These are phyloP conservation scores for Phialemonium atrogriseum DNA, from an alignment of 2,329 filamentous ascomycete species.

Conservation along the genomic window DNA sequence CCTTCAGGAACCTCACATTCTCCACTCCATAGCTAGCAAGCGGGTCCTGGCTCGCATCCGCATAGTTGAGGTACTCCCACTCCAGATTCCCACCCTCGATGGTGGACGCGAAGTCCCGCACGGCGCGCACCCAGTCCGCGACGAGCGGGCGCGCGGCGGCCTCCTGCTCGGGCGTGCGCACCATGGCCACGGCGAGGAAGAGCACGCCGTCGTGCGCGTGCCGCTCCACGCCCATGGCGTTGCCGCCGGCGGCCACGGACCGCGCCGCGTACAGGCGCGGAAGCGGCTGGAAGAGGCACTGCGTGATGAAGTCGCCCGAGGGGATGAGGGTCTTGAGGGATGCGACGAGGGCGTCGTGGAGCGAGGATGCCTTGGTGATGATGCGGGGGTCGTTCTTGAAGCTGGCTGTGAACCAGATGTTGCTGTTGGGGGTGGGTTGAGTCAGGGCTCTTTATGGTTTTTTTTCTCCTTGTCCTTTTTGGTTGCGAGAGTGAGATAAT, in stretches of 20 bases:
- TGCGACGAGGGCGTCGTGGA: conserved; percentile 19
- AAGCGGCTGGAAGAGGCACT: conserved; percentile 17
- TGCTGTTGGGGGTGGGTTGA: conserved; percentile 9
- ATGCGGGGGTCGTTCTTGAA: conserved; percentile 27
- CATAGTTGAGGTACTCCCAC: conserved; percentile 20
- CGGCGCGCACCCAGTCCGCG: conserved; percentile 7
- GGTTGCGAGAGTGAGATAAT: too few species aligned
- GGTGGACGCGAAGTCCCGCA: conserved; percentile 10
- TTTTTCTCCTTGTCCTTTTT: too few species aligned
- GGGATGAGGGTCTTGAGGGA: conserved; percentile 10
- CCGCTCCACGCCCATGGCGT: conserved; percentile 14
- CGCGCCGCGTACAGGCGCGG: conserved; percentile 7
- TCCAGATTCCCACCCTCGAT: conserved; percentile 8
- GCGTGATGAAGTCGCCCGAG: conserved; percentile 13
- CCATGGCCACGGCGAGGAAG: conserved; percentile 9
- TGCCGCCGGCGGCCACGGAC: conserved; percentile 12
- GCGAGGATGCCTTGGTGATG: conserved; percentile 21
- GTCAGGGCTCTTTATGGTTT: too few species aligned
- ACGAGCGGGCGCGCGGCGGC: conserved; percentile 10
- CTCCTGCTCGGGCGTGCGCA: conserved; percentile 12
- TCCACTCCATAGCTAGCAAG: conserved; percentile 17
- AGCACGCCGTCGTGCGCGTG: conserved; percentile 11
- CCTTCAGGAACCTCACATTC: conserved; percentile 14
- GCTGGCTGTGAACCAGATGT: conserved; percentile 27
- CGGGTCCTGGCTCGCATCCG: conserved; percentile 15